Conservation (phyloP, 2,329 filamentous ascomycete species). For the Aspergillus eucalypticola region DNA sequence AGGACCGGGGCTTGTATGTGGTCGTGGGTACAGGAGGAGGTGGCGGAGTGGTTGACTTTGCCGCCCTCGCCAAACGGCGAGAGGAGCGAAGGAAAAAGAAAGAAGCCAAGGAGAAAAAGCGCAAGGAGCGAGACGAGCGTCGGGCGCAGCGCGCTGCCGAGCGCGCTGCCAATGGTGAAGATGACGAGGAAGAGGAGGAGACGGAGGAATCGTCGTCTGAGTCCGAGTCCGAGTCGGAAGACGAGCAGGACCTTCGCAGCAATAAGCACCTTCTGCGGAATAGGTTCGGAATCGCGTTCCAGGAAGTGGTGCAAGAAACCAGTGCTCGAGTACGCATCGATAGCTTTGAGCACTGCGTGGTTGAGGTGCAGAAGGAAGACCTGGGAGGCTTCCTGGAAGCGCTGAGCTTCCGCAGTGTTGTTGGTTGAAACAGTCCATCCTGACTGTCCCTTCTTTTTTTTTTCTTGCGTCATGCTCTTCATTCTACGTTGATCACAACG, state of each 20-base stretch:
- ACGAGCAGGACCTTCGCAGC: constrained; percentile 55
- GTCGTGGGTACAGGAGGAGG: constrained; percentile 92
- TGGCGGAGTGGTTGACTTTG: constrained; percentile 68
- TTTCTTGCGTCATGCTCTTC: constrained; percentile 2
- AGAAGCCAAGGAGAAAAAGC: constrained; percentile 63
- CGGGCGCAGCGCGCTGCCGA: constrained; percentile 58
- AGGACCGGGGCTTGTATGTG: constrained; percentile 81
- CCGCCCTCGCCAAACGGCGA: constrained; percentile 68
- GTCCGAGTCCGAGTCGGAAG: constrained; percentile 56
- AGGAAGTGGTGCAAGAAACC: constrained; percentile 90
- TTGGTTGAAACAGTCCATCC: constrained; percentile 45
- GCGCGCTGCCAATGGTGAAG: constrained; percentile 52
- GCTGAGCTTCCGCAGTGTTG: constrained; percentile 86
- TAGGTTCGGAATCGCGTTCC: constrained; percentile 90
- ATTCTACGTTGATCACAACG: constrained; percentile 4
- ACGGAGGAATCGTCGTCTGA: constrained; percentile 52
- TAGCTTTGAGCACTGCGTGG: constrained; percentile 95
- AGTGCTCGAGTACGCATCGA: constrained; percentile 88
- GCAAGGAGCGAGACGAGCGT: constrained; percentile 65
- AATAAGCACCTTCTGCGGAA: constrained; percentile 75
- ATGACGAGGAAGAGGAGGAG: constrained; percentile 64
- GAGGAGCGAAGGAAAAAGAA: constrained; percentile 63
- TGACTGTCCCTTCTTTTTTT: background rate
- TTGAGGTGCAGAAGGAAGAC: constrained; percentile 97
- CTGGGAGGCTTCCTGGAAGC: constrained; percentile 86